Conservation (phyloP, 1,284 basidiomycete species). For the Fomitopsis schrenkii region DNA sequence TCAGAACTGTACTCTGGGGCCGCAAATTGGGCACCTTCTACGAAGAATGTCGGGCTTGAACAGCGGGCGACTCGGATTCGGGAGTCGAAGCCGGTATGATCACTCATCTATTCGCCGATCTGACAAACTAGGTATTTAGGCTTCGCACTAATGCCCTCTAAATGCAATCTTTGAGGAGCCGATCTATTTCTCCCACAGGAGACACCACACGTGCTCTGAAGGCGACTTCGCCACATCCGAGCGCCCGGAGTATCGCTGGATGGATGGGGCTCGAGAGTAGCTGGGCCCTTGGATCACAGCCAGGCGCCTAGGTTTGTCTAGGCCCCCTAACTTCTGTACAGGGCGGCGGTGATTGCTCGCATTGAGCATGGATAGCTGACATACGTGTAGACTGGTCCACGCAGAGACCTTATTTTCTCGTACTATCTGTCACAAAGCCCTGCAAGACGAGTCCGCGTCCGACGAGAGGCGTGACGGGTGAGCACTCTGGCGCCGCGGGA, state of each 20-base stretch:
- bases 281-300: not conserved
- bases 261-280: not conserved
- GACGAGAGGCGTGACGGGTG: not conserved
- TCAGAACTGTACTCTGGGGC: not conserved
- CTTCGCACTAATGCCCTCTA: not conserved
- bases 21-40: not conserved
- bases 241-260: not conserved
- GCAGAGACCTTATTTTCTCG: too few relatives aligned
- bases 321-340: not conserved
- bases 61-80: not conserved
- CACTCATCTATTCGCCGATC: not conserved
- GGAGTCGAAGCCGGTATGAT: not conserved
- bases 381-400: too few relatives aligned
- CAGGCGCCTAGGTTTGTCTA: not conserved
- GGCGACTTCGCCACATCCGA: not conserved
- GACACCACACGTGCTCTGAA: not conserved
- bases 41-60: not conserved
- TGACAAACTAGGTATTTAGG: not conserved
- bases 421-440: too few relatives aligned
- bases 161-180: not conserved
- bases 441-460: not conserved
- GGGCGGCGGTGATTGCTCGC: not conserved
- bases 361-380: not conserved
- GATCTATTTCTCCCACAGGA: not conserved
- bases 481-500: not conserved